phyloP scores from a whole-genome alignment of 2,329 filamentous ascomycete species.

The Claviceps humidiphila region DNA sequence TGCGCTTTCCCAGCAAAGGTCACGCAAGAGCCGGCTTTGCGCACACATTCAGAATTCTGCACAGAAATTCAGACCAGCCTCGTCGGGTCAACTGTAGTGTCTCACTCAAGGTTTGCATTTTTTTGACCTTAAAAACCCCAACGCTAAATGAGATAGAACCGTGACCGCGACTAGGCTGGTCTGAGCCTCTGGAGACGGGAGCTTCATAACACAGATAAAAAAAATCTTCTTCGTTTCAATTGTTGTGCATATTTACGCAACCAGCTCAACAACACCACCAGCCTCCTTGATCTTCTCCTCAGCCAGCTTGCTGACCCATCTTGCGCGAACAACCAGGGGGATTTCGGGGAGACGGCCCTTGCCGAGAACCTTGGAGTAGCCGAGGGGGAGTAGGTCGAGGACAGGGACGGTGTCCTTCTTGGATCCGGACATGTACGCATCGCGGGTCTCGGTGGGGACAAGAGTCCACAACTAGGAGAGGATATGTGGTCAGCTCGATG shows the following conservation, averaged over 20 bases:
- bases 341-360: conserved; percentile 93
- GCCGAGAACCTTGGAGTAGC: conserved; percentile 97
- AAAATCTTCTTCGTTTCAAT: neutral
- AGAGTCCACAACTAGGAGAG: conserved; percentile 74
- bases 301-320: conserved; percentile 90
- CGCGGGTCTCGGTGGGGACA: conserved; percentile 82
- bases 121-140: too few species aligned
- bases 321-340: conserved; percentile 84
- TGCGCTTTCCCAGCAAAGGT: neutral
- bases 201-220: neutral
- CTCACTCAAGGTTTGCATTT: neutral
- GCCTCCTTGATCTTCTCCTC: conserved; percentile 99
- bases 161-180: too few species aligned
- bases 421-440: conserved; percentile 69
- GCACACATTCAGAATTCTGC: neutral
- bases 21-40: neutral
- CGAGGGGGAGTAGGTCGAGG: conserved; percentile 91
- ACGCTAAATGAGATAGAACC: too few species aligned
- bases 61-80: neutral
- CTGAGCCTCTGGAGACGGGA: neutral
- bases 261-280: conserved; percentile 89
- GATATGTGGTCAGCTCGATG: conserved; percentile 14
- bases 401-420: conserved; percentile 91
- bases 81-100: neutral
- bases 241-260: conserved; percentile 47